A percentile compares a stretch with the other conserved stretches of the same genome.
Evolutionary conservation across 2,329 filamentous ascomycete species (phyloP).

Genomic region (Trichoderma sp.): DNA sequence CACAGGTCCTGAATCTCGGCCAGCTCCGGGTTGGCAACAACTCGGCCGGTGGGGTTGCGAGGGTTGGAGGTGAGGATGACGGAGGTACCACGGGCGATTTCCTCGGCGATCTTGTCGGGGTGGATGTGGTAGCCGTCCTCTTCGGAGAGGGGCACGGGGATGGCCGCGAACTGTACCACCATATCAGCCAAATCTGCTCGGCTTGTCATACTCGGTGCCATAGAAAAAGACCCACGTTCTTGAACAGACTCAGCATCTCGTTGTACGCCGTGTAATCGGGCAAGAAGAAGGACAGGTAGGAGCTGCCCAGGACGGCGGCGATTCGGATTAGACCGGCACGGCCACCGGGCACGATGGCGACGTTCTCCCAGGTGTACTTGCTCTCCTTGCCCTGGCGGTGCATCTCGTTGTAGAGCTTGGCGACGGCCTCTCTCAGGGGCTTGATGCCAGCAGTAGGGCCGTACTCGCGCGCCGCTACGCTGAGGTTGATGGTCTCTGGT

Average conservation of each 20-base stretch:
- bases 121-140: slow-evolving; percentile 92
- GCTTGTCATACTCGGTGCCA: not conserved
- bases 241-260: slow-evolving; percentile 94
- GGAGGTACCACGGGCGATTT: slow-evolving; percentile 81
- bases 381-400: slow-evolving; percentile 85
- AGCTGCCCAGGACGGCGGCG: slow-evolving; percentile 88
- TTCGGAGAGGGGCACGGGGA: slow-evolving; percentile 81
- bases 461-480: slow-evolving; percentile 81
- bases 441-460: slow-evolving; percentile 93
- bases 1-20: slow-evolving; percentile 92
- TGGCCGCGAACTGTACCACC: slow-evolving; percentile 69
- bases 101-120: slow-evolving; percentile 87
- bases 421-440: slow-evolving; percentile 83
- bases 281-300: slow-evolving; percentile 91
- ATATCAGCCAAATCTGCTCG: not conserved
- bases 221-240: slow-evolving; percentile 62
- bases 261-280: slow-evolving; percentile 97
- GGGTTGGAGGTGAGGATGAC: slow-evolving; percentile 96
- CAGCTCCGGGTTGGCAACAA: slow-evolving; percentile 82
- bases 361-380: slow-evolving; percentile 96
- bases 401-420: slow-evolving; percentile 88
- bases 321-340: slow-evolving; percentile 92
- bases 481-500: slow-evolving; percentile 76
- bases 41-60: slow-evolving; percentile 88
- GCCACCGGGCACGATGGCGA: slow-evolving; percentile 92